These are phyloP conservation scores for Talaromyces nanjingensis DNA, from an alignment of 495 filamentous ascomycete species.

Conservation along the genomic window DNA sequence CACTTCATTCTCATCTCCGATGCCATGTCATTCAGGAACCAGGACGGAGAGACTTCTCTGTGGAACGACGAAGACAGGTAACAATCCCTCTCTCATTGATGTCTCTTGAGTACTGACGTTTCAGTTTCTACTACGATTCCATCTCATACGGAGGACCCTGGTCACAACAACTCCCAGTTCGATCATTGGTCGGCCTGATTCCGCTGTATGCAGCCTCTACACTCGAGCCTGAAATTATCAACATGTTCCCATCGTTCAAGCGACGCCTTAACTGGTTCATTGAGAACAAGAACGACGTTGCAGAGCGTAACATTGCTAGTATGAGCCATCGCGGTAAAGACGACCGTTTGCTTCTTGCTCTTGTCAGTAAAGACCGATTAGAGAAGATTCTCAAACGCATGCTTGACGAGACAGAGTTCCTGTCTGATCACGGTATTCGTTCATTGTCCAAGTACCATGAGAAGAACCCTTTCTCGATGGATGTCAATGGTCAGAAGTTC, in stretches of 20 bases:
- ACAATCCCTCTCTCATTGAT: slow-evolving; percentile 5
- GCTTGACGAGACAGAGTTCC: slow-evolving; percentile 91
- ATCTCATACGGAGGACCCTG: slow-evolving; percentile 92
- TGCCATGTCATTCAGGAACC: slow-evolving; percentile 87
- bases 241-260: slow-evolving; percentile 90
- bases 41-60: slow-evolving; percentile 71
- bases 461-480: slow-evolving; percentile 86
- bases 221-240: slow-evolving; percentile 86
- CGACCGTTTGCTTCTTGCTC: slow-evolving; percentile 72
- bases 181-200: slow-evolving; percentile 88
- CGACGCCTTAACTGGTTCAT: slow-evolving; percentile 89
- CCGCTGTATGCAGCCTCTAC: slow-evolving; percentile 88
- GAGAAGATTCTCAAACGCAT: slow-evolving; percentile 81
- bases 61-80: slow-evolving; percentile 89
- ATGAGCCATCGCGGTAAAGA: slow-evolving; percentile 85
- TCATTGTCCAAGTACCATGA: slow-evolving; percentile 92
- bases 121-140: slow-evolving; percentile 89
- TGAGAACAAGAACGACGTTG: slow-evolving; percentile 73
- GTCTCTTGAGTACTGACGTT: slow-evolving; percentile 6
- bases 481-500: slow-evolving; percentile 87
- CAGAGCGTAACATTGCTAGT: slow-evolving; percentile 86
- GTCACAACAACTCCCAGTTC: slow-evolving; percentile 84
- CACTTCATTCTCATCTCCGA: slow-evolving; percentile 97
- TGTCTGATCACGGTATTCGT: slow-evolving; percentile 83
- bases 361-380: slow-evolving; percentile 84